Percentiles rank a stretch among this genome's conserved stretches.
Conservation (phyloP, 2,329 filamentous ascomycete genomes). For the Pseudogymnoascus sp. region DNA sequence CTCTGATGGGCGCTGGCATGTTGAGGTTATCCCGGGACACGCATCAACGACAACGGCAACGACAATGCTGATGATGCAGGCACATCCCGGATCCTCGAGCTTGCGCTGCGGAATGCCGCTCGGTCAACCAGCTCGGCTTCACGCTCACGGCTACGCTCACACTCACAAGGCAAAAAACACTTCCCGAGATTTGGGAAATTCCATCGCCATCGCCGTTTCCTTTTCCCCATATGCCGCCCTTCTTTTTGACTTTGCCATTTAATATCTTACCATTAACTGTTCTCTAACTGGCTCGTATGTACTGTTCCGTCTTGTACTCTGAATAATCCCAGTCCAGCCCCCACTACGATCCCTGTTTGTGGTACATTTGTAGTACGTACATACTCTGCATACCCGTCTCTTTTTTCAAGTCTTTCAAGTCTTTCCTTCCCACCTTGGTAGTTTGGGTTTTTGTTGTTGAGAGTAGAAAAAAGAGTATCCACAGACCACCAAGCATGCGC, state of each 20-base stretch:
- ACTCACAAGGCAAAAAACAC: too few relatives aligned
- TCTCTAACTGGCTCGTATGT: background rate
- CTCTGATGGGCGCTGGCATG: conserved; percentile 1
- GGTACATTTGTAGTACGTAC: background rate
- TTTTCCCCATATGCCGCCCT: background rate
- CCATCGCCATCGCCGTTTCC: background rate
- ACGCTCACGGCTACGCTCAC: too few relatives aligned
- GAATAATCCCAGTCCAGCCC: background rate
- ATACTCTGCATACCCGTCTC: background rate
- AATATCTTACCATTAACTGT: background rate
- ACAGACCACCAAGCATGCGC: too few relatives aligned
- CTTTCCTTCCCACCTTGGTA: too few relatives aligned
- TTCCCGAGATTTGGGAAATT: background rate
- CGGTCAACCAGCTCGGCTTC: background rate
- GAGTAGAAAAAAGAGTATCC: too few relatives aligned
- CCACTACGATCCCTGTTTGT: background rate
- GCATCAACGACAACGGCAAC: background rate
- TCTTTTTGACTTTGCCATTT: background rate
- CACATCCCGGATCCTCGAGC: background rate
- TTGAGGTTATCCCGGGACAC: background rate
- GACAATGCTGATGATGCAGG: too few relatives aligned
- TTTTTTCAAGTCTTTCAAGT: too few relatives aligned
- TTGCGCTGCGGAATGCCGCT: background rate
- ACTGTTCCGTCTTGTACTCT: background rate
- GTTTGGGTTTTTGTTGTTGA: too few relatives aligned